Base-by-base conservation (phyloP, 176 grass and related monocot genomes). In the Avena atlantica region DNA sequence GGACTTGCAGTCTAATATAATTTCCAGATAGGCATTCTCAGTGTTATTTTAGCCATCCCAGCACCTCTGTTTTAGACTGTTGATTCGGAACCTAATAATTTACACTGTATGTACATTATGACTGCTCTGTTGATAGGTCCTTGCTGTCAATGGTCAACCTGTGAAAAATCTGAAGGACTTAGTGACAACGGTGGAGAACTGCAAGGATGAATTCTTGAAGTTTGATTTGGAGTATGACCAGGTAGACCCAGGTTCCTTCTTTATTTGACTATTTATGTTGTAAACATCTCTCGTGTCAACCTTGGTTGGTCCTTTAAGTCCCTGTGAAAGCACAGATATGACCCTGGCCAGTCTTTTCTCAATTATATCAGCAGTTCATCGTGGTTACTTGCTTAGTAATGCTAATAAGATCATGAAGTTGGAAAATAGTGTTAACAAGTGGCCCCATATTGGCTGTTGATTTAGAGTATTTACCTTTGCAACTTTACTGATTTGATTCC, bases 201-300 rank as follows among this genome's bases (percentile, higher is more conserved):
- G 94, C 80, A 83, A 93, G 53, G 97, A 98, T 51, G 92, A 91
- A 83, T 98, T 96, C 70, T 89, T 98, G 85, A 93, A 96, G 83
- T 96, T 98, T 89, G 92, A 98, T 88, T 84, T 98, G 82, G 97
- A 98, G 64, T 98, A 98, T 70, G 90, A 96, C 52, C 97, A 94
- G 90, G 97, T 98, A 92, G 84, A 25, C 69, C 74, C 16, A 79
- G 63, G 19, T 75, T 64, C 48, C 67, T 85, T 58, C 34, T 82
- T 87, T 52, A 8, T 79, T 47, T 13, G 2, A 4, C 2, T 45
- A 40, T 52, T 90, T 34, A 24, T 67, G 9, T 23, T 87, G 29
- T 71, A 83, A 78, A 1, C 57, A 75, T 70, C 24, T 78, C 0
- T 25, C 36, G 5, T 74, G 24, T 9, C 50, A 67, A 23, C 37